These are phyloP conservation scores for Talaromyces trachyspermus DNA, from an alignment of 495 filamentous ascomycete genomes.

Conservation along the genomic window DNA sequence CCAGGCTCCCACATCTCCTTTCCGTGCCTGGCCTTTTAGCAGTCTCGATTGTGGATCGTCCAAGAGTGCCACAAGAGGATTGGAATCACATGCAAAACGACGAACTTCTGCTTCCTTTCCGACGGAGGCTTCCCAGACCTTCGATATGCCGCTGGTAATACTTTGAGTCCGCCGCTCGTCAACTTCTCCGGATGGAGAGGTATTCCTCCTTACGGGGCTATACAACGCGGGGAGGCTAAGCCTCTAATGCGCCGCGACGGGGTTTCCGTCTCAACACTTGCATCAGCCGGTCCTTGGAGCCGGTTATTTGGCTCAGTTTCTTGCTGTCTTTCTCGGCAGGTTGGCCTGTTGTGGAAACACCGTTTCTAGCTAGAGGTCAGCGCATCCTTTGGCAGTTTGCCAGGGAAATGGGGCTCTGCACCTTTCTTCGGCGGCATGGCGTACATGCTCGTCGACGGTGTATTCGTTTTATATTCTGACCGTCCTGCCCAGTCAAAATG, in stretches of 20 bases:
- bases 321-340: background rate
- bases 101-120: slow-evolving; percentile 1
- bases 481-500: slow-evolving; percentile 14
- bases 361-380: slow-evolving; percentile 14
- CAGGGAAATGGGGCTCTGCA: background rate
- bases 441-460: slow-evolving; percentile 12
- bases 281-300: background rate
- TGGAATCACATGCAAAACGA: slow-evolving; percentile 18
- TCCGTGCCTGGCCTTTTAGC: slow-evolving; percentile 11
- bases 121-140: background rate
- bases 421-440: slow-evolving; percentile 18
- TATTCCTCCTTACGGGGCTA: background rate
- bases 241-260: background rate
- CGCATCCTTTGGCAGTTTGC: background rate
- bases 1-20: slow-evolving; percentile 18
- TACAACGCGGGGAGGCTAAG: background rate
- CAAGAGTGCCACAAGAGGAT: slow-evolving; percentile 17
- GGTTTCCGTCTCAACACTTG: background rate
- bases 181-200: background rate
- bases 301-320: background rate
- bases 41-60: slow-evolving; percentile 11
- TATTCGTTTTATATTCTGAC: slow-evolving; percentile 14
- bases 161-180: background rate
- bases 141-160: background rate
- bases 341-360: slow-evolving; percentile 13